Evolutionary conservation across 2,329 filamentous ascomycete species (phyloP).

Genomic region (Sclerotinia sclerotiorum): DNA sequence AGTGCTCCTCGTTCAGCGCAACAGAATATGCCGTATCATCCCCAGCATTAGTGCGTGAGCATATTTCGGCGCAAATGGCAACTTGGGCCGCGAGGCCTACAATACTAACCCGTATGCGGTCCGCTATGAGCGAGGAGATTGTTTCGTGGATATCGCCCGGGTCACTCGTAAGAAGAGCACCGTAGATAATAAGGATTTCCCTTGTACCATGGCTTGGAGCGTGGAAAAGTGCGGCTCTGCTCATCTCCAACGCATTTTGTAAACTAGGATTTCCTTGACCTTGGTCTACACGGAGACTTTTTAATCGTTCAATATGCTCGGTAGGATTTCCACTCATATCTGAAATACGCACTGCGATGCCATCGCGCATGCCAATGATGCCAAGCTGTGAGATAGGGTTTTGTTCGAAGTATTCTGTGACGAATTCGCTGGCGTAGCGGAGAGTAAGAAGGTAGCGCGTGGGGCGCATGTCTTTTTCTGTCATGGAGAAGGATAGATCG

Average conservation of each 20-base stretch:
- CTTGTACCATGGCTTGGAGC: constrained; percentile 90
- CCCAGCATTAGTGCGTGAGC: constrained; percentile 80
- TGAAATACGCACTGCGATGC: constrained; percentile 79
- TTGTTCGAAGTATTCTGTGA: constrained; percentile 95
- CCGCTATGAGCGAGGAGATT: constrained; percentile 72
- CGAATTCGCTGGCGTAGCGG: constrained; percentile 81
- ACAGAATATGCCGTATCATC: constrained; percentile 76
- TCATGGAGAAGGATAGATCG: constrained; percentile 91
- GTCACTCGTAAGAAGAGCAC: constrained; percentile 85
- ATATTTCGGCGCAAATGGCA: constrained; percentile 87
- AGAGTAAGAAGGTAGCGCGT: constrained; percentile 81
- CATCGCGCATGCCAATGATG: constrained; percentile 90
- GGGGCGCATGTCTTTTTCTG: constrained; percentile 90
- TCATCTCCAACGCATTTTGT: constrained; percentile 96
- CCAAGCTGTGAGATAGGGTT: constrained; percentile 97
- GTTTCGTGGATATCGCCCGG: constrained; percentile 95
- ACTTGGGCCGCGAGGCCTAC: constrained; percentile 90
- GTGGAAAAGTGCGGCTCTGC: constrained; percentile 85
- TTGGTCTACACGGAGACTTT: constrained; percentile 63
- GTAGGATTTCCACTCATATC: constrained; percentile 90
- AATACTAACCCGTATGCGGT: constrained; percentile 83
- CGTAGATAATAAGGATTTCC: constrained; percentile 89
- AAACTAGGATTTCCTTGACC: constrained; percentile 75
- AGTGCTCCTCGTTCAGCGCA: constrained; percentile 83
- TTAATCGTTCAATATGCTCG: constrained; percentile 78